Percentiles rank a stretch among this genome's conserved stretches.
Conservation (phyloP, 495 filamentous ascomycete species). For the Annulohypoxylon nitens region DNA sequence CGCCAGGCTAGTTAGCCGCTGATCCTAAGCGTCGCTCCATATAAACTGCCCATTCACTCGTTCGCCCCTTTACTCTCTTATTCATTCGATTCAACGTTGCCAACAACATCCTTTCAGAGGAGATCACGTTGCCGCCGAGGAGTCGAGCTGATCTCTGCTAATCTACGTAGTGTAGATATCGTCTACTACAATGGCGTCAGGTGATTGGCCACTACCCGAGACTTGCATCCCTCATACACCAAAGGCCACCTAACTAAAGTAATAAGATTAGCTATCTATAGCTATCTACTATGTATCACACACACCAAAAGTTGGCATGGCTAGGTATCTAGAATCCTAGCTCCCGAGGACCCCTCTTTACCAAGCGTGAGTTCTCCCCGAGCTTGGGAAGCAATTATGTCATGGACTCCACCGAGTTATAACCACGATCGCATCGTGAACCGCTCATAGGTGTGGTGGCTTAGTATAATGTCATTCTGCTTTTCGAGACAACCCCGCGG, state of each 20-base stretch:
- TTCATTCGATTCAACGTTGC: slow-evolving; percentile 29
- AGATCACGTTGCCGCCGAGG: slow-evolving; percentile 9
- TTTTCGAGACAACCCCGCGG: slow-evolving; percentile 35
- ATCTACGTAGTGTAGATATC: slow-evolving; percentile 24
- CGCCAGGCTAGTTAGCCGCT: slow-evolving; percentile 25
- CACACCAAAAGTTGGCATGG: slow-evolving; percentile 40
- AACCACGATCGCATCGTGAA: slow-evolving; percentile 27
- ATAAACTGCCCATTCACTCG: slow-evolving; percentile 34
- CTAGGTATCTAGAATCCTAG: slow-evolving; percentile 34
- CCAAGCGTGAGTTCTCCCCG: slow-evolving; percentile 22
- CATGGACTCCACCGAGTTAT: slow-evolving; percentile 35
- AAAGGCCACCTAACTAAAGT: slow-evolving; percentile 8
- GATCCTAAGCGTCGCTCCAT: slow-evolving; percentile 34
- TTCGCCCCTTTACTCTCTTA: slow-evolving; percentile 16
- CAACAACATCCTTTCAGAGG: slow-evolving; percentile 6
- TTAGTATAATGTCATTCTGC: slow-evolving; percentile 40
- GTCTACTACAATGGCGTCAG: slow-evolving; percentile 14
- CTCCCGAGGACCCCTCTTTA: slow-evolving; percentile 36
- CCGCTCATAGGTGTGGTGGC: slow-evolving; percentile 19
- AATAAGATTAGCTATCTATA: slow-evolving; percentile 24
- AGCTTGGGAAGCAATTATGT: slow-evolving; percentile 42
- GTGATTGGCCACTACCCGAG: slow-evolving; percentile 33
- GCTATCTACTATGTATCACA: slow-evolving; percentile 32
- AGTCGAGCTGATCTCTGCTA: slow-evolving; percentile 25
- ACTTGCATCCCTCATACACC: slow-evolving; percentile 23